A percentile compares a stretch with the other conserved stretches of the same genome.
These are phyloP conservation scores for Brasilioporus rufonigricans DNA, from an alignment of 768 basidiomycete species.

Conservation along the genomic window DNA sequence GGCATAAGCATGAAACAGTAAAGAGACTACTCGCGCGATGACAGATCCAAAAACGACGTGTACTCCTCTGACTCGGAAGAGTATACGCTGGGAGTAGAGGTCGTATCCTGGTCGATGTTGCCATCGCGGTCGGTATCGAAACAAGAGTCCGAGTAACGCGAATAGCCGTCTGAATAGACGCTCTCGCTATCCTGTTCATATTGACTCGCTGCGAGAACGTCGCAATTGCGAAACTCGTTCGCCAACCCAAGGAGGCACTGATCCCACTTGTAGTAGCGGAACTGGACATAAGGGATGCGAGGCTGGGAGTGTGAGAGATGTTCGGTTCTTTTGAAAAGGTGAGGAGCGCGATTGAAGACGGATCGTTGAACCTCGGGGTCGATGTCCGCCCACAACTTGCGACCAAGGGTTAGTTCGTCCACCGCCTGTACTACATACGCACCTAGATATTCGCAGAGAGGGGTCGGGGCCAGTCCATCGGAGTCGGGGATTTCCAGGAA, in stretches of 20 bases:
- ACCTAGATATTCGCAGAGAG: slow-evolving; percentile 22
- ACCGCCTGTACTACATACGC: slow-evolving; percentile 17
- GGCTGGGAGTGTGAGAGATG: background rate
- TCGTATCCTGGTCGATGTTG: background rate
- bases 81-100: background rate
- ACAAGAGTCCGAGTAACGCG: background rate
- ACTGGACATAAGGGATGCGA: slow-evolving; percentile 4
- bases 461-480: background rate
- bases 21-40: slow-evolving; percentile 3
- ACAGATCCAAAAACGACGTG: background rate
- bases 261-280: slow-evolving; percentile 24
- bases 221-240: background rate
- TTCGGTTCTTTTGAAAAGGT: background rate
- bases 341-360: slow-evolving; percentile 2
- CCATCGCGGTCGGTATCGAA: background rate
- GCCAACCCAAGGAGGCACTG: slow-evolving; percentile 11
- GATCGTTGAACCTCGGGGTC: slow-evolving; percentile 1
- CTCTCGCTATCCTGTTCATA: too few species aligned
- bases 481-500: slow-evolving; percentile 14
- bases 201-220: background rate
- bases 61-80: background rate
- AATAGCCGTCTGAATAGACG: background rate
- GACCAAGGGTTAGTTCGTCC: background rate
- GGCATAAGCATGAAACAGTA: background rate
- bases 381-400: slow-evolving; percentile 5